These are phyloP conservation scores for Hymenoscyphus fraxineus DNA, from an alignment of 2,329 filamentous ascomycete species.

Conservation along the genomic window DNA sequence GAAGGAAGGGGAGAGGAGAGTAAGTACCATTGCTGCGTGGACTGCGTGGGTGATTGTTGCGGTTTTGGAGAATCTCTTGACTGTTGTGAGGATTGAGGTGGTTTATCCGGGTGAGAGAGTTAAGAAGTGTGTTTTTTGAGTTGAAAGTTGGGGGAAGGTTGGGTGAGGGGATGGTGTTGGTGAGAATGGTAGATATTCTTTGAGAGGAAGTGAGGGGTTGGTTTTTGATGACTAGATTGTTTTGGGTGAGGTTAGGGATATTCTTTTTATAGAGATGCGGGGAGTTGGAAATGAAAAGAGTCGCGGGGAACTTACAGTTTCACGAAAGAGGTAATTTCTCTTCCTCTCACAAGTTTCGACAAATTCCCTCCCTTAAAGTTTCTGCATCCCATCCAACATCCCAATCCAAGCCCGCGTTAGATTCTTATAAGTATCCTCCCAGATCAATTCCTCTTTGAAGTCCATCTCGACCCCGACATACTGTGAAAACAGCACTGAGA, in stretches of 20 bases:
- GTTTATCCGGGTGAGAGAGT: slow-evolving; percentile 12
- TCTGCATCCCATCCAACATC: slow-evolving; percentile 18
- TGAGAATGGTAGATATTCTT: not conserved
- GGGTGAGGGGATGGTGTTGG: slow-evolving; percentile 14
- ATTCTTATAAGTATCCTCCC: slow-evolving; percentile 18
- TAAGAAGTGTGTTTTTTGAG: slow-evolving; percentile 19
- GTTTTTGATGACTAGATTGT: slow-evolving; percentile 7
- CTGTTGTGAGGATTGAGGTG: slow-evolving; percentile 9
- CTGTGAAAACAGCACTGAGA: slow-evolving; percentile 17
- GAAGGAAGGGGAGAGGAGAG: slow-evolving; percentile 12
- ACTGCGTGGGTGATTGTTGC: slow-evolving; percentile 22
- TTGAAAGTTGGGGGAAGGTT: slow-evolving; percentile 2
- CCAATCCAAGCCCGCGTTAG: slow-evolving; percentile 23
- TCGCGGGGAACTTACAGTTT: slow-evolving; percentile 13
- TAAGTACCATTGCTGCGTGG: slow-evolving; percentile 20
- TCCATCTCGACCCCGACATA: not conserved
- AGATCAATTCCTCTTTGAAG: slow-evolving; percentile 8
- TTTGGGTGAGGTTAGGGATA: not conserved
- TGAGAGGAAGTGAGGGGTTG: not conserved
- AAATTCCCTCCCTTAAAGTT: slow-evolving; percentile 14
- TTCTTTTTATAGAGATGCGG: not conserved
- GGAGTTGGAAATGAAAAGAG: not conserved
- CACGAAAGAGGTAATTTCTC: slow-evolving; percentile 15
- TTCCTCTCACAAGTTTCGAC: slow-evolving; percentile 12
- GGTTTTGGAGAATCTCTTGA: slow-evolving; percentile 12